These are phyloP conservation scores for Dryadomyces quercivorus DNA, from an alignment of 2,329 filamentous ascomycete genomes.

Conservation along the genomic window DNA sequence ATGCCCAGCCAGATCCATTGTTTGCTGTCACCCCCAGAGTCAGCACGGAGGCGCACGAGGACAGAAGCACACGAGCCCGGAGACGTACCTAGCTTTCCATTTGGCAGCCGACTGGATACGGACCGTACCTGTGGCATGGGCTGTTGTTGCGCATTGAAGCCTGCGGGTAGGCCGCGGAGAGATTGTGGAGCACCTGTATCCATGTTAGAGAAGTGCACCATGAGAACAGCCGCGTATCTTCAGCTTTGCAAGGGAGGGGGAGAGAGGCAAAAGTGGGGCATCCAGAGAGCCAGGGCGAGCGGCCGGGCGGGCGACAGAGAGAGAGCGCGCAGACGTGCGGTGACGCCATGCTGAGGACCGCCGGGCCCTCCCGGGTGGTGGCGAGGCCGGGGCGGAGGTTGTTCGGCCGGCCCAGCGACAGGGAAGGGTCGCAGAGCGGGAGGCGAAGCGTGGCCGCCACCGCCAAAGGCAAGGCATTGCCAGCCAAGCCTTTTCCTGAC, in stretches of 20 bases:
- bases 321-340: not conserved
- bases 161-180: slow-evolving; percentile 48
- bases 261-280: not conserved
- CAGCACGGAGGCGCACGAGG: not conserved
- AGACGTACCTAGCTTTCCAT: slow-evolving; percentile 48
- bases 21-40: slow-evolving; percentile 24
- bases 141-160: slow-evolving; percentile 46
- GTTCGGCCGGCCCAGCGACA: no score
- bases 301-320: not conserved
- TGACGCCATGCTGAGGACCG: not conserved
- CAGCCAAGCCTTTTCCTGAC: no score
- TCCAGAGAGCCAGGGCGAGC: not conserved
- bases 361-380: not conserved
- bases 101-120: slow-evolving; percentile 48
- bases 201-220: slow-evolving; percentile 17
- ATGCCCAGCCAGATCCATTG: slow-evolving; percentile 47
- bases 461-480: no score
- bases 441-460: no score
- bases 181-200: slow-evolving; percentile 50
- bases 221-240: not conserved
- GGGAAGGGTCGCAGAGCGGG: no score
- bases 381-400: not conserved
- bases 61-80: not conserved
- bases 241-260: not conserved
- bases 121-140: slow-evolving; percentile 27